Evolutionary conservation across 306 rosid species (phyloP).

Genomic region (Castanea crenata): DNA sequence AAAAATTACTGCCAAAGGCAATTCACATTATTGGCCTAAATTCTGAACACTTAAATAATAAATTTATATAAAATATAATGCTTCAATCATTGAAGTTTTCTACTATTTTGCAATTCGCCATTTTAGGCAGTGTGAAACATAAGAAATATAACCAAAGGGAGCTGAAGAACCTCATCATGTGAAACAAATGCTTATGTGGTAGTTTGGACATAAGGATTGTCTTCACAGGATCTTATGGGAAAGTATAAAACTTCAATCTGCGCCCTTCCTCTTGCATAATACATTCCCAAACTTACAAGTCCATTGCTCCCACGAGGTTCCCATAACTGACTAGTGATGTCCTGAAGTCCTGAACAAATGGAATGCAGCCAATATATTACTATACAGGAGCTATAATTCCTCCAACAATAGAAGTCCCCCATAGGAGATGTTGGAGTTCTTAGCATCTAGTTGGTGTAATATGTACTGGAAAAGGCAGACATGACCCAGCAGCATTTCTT

Average conservation of each 20-base stretch:
- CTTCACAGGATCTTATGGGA: neutral
- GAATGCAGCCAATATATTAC: slow-evolving; percentile 6
- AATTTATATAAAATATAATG: neutral
- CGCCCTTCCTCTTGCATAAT: neutral
- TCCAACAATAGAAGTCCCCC: neutral
- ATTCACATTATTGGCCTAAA: neutral
- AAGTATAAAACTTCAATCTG: neutral
- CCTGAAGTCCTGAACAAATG: neutral
- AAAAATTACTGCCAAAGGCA: neutral
- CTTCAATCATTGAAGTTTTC: neutral
- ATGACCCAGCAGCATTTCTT: neutral
- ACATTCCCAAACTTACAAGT: neutral
- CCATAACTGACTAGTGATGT: neutral
- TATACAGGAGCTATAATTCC: slow-evolving; percentile 2
- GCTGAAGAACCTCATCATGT: neutral
- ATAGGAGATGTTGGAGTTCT: neutral
- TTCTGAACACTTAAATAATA: neutral
- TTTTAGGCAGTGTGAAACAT: neutral
- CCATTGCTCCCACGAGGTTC: neutral
- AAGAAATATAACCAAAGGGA: neutral
- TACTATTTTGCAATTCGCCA: neutral
- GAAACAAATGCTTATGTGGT: neutral
- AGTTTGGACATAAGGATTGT: neutral
- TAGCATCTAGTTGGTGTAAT: neutral
- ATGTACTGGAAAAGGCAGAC: neutral